Evolutionary conservation across 257 asterid species (phyloP).

Genomic region (Solanum lycopersicoides): DNA sequence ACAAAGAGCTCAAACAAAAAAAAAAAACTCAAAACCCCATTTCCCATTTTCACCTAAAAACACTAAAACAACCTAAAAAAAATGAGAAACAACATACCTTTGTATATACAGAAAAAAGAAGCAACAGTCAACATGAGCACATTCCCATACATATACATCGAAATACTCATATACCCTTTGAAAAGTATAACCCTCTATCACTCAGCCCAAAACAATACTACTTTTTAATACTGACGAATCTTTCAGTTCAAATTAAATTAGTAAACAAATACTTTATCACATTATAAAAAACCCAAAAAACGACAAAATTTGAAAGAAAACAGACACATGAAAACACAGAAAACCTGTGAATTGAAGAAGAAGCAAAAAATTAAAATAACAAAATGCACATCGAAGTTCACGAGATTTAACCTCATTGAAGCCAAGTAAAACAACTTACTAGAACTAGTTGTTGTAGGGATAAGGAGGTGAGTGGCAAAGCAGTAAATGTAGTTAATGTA

Average conservation of each 20-base stretch:
- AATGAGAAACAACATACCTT: not conserved
- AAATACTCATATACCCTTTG: not conserved
- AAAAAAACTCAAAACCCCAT: not conserved
- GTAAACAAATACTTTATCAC: conserved; percentile 6
- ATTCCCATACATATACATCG: not conserved
- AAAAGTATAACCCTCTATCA: not conserved
- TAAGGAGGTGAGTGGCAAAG: conserved; percentile 15
- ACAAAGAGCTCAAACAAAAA: not conserved
- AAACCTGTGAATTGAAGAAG: conserved; percentile 55
- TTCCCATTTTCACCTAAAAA: not conserved
- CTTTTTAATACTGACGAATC: not conserved
- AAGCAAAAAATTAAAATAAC: conserved; percentile 12
- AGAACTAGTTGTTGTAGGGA: conserved; percentile 4
- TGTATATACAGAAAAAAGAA: not conserved
- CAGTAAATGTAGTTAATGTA: conserved; percentile 49
- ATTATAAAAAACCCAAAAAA: conserved; percentile 20
- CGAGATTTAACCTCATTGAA: conserved; percentile 32
- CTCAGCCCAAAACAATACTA: not conserved
- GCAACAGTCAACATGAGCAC: conserved; percentile 1
- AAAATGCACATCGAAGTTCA: conserved; percentile 22
- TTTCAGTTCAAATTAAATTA: not conserved
- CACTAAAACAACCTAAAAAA: conserved; percentile 2
- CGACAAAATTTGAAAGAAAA: conserved; percentile 23
- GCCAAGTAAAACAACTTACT: not conserved
- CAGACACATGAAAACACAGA: conserved; percentile 27